Conservation (phyloP, 495 filamentous ascomycete genomes). For the Aspergillus incahuasiensis region DNA sequence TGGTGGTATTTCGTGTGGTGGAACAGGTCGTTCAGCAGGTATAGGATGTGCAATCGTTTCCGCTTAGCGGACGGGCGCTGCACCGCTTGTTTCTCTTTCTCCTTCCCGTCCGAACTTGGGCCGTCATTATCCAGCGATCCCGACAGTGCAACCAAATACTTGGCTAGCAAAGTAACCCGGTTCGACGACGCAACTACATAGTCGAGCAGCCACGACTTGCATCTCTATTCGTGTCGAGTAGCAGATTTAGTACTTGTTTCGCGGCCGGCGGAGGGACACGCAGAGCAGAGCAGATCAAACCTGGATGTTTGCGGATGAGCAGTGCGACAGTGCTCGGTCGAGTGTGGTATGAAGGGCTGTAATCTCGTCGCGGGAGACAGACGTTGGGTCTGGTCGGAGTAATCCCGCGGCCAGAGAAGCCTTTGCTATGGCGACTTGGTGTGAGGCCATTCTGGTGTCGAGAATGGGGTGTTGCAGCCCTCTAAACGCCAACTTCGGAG, state of each 20-base stretch:
- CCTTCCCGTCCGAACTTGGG: not conserved
- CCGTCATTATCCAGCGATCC: conserved; percentile 48
- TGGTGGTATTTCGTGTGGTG: conserved; percentile 66
- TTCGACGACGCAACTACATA: conserved; percentile 65
- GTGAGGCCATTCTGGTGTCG: conserved; percentile 56
- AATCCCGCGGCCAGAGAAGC: conserved; percentile 72
- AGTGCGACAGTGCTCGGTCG: conserved; percentile 63
- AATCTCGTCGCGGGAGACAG: conserved; percentile 69
- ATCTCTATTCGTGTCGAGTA: conserved; percentile 61
- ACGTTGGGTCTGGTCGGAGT: conserved; percentile 67
- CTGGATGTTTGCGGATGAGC: conserved; percentile 85
- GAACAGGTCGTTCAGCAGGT: conserved; percentile 79
- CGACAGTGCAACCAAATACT: conserved; percentile 69
- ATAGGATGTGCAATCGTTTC: conserved; percentile 72
- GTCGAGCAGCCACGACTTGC: conserved; percentile 78
- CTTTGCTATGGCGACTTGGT: conserved; percentile 76
- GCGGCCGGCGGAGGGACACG: conserved; percentile 32
- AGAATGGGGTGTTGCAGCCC: not conserved
- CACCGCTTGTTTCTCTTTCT: conserved; percentile 9
- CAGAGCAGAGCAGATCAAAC: conserved; percentile 81
- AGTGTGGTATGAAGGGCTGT: conserved; percentile 63
- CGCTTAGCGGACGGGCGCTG: conserved; percentile 55
- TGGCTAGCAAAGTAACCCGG: conserved; percentile 63
- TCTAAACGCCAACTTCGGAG: no score
- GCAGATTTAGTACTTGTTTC: conserved; percentile 46